Conservation (phyloP, 2,329 filamentous ascomycete genomes). For the Phialophora chinensis region DNA sequence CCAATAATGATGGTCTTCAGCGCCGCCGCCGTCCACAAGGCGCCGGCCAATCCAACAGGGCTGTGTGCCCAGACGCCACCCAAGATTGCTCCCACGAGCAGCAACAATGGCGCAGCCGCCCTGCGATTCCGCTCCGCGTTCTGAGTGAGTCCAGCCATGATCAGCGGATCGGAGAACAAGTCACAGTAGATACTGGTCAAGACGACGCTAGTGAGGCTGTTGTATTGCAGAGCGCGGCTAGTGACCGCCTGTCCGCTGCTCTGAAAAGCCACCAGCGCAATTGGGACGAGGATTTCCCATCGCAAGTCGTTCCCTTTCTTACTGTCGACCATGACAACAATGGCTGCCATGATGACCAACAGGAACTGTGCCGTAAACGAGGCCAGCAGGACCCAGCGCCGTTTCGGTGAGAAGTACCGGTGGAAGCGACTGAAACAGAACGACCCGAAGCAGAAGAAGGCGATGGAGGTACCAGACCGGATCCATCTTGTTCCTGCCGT, state of each 20-base stretch:
- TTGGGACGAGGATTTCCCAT: constrained; percentile 69
- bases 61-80: constrained; percentile 63
- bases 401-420: constrained; percentile 64
- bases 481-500: constrained; percentile 65
- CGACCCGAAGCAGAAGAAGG: constrained; percentile 73
- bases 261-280: constrained; percentile 76
- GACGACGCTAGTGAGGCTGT: constrained; percentile 76
- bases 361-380: constrained; percentile 63
- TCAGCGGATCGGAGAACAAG: constrained; percentile 69
- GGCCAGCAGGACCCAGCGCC: constrained; percentile 68
- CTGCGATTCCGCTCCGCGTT: constrained; percentile 63
- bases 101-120: constrained; percentile 56
- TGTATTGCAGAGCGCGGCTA: constrained; percentile 71
- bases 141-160: constrained; percentile 47
- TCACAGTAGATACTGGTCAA: constrained; percentile 84
- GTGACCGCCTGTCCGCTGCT: constrained; percentile 79
- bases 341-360: constrained; percentile 43
- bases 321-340: constrained; percentile 51
- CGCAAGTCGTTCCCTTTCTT: constrained; percentile 51
- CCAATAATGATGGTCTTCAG: constrained; percentile 64
- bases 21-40: constrained; percentile 64
- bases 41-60: constrained; percentile 57
- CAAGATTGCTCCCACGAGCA: constrained; percentile 60
- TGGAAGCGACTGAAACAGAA: constrained; percentile 74
- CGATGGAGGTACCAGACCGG: constrained; percentile 73